Evolutionary conservation across 2,329 filamentous ascomycete genomes (phyloP).

Genomic region (Cryphonectria radicalis): DNA sequence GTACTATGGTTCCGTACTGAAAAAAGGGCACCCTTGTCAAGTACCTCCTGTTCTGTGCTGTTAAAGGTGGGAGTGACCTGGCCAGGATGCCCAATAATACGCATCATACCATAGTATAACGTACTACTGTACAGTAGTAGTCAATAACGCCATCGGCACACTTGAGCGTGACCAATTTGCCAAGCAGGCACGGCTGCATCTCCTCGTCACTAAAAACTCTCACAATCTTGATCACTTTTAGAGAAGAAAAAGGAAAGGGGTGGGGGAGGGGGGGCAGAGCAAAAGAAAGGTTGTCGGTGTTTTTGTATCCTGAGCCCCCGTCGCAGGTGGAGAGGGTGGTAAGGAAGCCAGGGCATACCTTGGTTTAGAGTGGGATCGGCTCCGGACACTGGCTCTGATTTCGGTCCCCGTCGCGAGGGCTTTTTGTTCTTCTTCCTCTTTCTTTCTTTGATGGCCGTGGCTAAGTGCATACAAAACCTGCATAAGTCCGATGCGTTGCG

Average conservation of each 20-base stretch:
- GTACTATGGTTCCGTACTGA: no score
- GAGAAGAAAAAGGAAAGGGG: not conserved
- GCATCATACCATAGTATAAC: no score
- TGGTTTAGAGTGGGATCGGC: not conserved
- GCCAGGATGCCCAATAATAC: no score
- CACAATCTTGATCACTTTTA: not conserved
- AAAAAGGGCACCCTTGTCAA: no score
- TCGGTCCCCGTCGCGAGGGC: not conserved
- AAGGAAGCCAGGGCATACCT: not conserved
- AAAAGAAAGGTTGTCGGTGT: not conserved
- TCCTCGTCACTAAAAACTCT: not conserved
- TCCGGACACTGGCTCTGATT: not conserved
- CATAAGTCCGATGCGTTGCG: not conserved
- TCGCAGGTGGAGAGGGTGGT: not conserved
- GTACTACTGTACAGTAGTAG: not conserved
- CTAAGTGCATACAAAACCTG: not conserved
- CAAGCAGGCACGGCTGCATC: not conserved
- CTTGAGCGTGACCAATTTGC: not conserved
- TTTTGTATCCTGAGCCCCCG: not conserved
- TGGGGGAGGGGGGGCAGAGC: no score
- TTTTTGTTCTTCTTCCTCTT: not conserved
- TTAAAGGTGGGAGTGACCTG: no score
- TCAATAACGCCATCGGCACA: not conserved
- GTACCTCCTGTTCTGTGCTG: no score
- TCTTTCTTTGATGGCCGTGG: not conserved